Evolutionary conservation across 257 asterid species (phyloP).

Genomic region (Solanum bukasovii): DNA sequence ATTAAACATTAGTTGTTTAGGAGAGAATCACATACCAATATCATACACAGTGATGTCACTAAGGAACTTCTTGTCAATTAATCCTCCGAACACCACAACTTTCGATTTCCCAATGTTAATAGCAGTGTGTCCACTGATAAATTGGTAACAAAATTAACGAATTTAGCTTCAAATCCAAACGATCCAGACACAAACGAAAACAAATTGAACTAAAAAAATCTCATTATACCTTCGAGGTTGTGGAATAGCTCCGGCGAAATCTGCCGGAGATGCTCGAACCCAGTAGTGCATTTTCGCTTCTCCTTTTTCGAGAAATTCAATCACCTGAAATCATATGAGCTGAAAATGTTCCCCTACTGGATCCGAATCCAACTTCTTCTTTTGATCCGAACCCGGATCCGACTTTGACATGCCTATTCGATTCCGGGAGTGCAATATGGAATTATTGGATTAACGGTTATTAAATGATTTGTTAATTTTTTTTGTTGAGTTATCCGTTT

Average conservation of each 20-base stretch:
- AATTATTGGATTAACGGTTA: too few relatives aligned
- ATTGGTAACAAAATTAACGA: not conserved
- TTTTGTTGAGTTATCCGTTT: too few relatives aligned
- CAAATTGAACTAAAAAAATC: not conserved
- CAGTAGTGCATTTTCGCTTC: conserved; percentile 68
- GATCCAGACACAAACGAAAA: not conserved
- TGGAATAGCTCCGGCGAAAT: conserved; percentile 69
- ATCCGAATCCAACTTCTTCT: not conserved
- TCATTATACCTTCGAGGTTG: conserved; percentile 55
- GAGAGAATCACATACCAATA: conserved; percentile 35
- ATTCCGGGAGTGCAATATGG: not conserved
- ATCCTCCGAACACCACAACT: conserved; percentile 80
- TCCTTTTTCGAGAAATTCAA: not conserved
- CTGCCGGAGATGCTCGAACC: conserved; percentile 81
- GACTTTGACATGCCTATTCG: not conserved
- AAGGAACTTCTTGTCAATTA: conserved; percentile 77
- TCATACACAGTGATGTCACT: conserved; percentile 67
- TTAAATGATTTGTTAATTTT: too few relatives aligned
- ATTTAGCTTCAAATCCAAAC: not conserved
- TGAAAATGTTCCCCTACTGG: not conserved
- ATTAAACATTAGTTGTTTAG: not conserved
- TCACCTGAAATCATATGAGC: not conserved
- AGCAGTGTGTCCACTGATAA: conserved; percentile 82
- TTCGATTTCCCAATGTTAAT: conserved; percentile 87
- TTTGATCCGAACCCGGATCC: not conserved